phyloP scores from a whole-genome alignment of 306 rosid species.

The Prunus mira region DNA sequence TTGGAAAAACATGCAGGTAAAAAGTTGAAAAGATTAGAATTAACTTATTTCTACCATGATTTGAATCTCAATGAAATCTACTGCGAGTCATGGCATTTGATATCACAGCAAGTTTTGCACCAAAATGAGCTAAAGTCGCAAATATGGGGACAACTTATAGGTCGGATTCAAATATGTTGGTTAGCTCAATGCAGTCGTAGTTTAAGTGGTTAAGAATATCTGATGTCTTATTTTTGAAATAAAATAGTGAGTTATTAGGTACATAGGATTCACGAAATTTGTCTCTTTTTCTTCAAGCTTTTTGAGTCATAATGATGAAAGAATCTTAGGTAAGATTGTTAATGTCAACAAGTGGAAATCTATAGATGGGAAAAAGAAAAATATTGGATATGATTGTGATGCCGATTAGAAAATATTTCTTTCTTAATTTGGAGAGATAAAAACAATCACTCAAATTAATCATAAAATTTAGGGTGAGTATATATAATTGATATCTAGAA shows the following conservation, averaged over 20 bases:
- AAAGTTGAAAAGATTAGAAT: not conserved
- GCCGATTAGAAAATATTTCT: not conserved
- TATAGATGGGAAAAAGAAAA: not conserved
- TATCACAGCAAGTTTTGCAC: not conserved
- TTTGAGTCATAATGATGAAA: not conserved
- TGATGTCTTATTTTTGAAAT: no score
- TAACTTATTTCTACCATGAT: not conserved
- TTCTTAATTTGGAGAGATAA: not conserved
- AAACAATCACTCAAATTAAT: not conserved
- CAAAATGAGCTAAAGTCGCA: not conserved
- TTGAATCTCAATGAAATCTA: not conserved
- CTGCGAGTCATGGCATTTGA: not conserved
- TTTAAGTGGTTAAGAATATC: no score
- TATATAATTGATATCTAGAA: not conserved
- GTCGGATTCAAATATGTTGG: not conserved
- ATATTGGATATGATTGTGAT: not conserved
- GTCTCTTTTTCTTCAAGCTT: not conserved
- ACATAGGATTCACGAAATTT: not conserved
- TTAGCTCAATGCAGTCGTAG: no score
- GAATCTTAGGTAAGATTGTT: conserved; percentile 1
- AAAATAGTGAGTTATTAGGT: not conserved
- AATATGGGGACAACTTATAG: not conserved
- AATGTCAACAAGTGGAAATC: not conserved
- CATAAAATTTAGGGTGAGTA: not conserved
- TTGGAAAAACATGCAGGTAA: not conserved